These are phyloP conservation scores for Dictyostelium purpureum DNA, from an alignment of 78 protist genomes.

Conservation along the genomic window DNA sequence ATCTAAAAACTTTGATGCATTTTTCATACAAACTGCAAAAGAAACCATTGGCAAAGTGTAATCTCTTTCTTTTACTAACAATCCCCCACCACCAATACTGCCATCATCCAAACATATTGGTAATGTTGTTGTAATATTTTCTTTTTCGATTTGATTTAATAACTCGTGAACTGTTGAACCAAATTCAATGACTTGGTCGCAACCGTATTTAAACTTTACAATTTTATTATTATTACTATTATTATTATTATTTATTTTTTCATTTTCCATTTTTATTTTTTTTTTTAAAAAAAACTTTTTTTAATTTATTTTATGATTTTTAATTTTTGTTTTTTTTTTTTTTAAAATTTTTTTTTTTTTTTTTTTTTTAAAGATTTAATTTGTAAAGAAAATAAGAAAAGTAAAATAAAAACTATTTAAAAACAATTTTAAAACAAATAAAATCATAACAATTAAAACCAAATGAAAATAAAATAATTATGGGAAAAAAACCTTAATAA, in stretches of 20 bases:
- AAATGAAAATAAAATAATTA: no score
- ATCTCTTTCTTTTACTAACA: conserved; percentile 25
- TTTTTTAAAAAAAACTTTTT: no score
- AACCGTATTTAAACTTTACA: background rate
- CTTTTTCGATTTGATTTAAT: background rate
- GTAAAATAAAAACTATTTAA: no score
- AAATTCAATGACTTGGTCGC: background rate
- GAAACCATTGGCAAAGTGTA: conserved; percentile 42
- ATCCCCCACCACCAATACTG: background rate
- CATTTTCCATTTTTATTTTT: background rate
- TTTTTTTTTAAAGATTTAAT: no score
- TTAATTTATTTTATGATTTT: no score
- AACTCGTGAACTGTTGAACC: background rate
- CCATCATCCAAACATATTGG: background rate
- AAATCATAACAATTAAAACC: no score
- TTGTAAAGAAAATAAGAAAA: no score
- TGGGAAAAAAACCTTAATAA: no score
- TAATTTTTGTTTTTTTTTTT: background rate
- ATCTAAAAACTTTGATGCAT: conserved; percentile 27
- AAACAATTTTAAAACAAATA: no score
- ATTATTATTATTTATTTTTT: background rate
- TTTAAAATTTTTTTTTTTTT: background rate
- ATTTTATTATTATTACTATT: background rate
- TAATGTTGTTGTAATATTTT: background rate
- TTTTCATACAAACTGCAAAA: conserved; percentile 63